A percentile compares a stretch with the other conserved stretches of the same genome.
Evolutionary conservation across 352 stramenopile genomes (phyloP).

Genomic region (Globisporangium parvum): DNA sequence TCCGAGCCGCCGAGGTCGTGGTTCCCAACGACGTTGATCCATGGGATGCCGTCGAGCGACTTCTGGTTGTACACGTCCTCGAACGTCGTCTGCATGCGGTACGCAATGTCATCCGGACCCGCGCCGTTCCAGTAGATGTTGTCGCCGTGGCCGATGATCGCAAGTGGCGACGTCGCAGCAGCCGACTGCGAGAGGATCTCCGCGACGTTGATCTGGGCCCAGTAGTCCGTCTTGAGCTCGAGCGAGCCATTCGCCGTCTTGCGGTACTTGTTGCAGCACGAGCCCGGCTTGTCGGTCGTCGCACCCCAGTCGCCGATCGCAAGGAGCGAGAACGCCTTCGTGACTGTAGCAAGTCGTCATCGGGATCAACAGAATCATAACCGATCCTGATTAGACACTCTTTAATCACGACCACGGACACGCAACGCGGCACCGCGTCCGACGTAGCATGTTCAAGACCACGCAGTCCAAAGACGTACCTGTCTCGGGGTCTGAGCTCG

Average conservation of each 20-base stretch:
- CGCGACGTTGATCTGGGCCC: conserved; percentile 78
- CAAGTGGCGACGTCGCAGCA: conserved; percentile 50
- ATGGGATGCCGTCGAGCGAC: conserved; percentile 63
- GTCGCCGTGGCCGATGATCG: conserved; percentile 78
- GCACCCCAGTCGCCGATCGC: conserved; percentile 83
- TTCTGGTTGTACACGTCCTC: conserved; percentile 83
- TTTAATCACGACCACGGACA: neutral
- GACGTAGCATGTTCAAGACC: too few relatives aligned
- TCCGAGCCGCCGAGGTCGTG: conserved; percentile 84
- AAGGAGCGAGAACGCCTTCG: conserved; percentile 68
- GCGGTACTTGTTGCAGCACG: conserved; percentile 87
- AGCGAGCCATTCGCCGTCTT: conserved; percentile 74
- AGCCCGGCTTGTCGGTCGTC: conserved; percentile 81
- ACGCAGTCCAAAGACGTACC: too few relatives aligned
- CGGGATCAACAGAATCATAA: conserved; percentile 1
- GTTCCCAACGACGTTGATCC: conserved; percentile 86
- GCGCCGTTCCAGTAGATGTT: conserved; percentile 89
- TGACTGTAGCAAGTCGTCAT: conserved; percentile 15
- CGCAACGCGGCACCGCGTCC: too few relatives aligned
- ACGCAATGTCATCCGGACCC: conserved; percentile 63
- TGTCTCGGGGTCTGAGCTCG: conserved; percentile 52
- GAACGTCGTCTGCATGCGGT: conserved; percentile 83
- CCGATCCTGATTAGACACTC: conserved; percentile 2
- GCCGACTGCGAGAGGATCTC: conserved; percentile 75
- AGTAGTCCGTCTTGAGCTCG: conserved; percentile 86